These are phyloP conservation scores for Teunomyces pallodes DNA, from an alignment of 805 yeast genomes.

Conservation along the genomic window DNA sequence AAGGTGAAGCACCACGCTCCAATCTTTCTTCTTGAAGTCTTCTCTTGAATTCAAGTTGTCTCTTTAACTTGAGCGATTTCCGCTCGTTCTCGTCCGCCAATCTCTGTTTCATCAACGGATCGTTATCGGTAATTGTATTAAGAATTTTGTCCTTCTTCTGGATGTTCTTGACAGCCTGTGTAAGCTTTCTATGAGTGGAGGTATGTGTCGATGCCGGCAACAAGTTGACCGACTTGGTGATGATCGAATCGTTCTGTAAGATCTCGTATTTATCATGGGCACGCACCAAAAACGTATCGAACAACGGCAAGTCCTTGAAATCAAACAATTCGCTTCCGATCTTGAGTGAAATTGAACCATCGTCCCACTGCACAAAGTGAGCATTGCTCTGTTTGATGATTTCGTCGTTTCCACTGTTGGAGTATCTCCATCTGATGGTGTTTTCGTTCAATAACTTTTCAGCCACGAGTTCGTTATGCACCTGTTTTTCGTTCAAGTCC, in stretches of 20 bases:
- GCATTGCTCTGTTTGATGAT: slow-evolving; percentile 85
- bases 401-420: slow-evolving; percentile 66
- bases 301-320: slow-evolving; percentile 58
- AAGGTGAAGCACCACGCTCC: slow-evolving; percentile 43
- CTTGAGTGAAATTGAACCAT: slow-evolving; percentile 82
- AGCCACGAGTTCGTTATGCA: slow-evolving; percentile 47
- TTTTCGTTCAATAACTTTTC: slow-evolving; percentile 73
- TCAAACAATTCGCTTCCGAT: slow-evolving; percentile 88
- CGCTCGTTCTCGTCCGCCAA: slow-evolving; percentile 62
- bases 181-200: slow-evolving; percentile 74
- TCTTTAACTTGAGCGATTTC: slow-evolving; percentile 58
- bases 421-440: slow-evolving; percentile 92
- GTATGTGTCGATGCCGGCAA: slow-evolving; percentile 91
- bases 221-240: slow-evolving; percentile 66
- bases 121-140: slow-evolving; percentile 54
- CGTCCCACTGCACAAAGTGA: slow-evolving; percentile 90
- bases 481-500: slow-evolving; percentile 40
- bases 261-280: slow-evolving; percentile 72
- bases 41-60: slow-evolving; percentile 61
- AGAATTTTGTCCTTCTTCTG: slow-evolving; percentile 49
- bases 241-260: slow-evolving; percentile 63
- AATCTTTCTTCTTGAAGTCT: slow-evolving; percentile 58
- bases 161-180: slow-evolving; percentile 60
- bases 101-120: slow-evolving; percentile 69
- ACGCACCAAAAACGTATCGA: slow-evolving; percentile 69